A percentile compares a stretch with the other conserved stretches of the same genome.
These are phyloP conservation scores for Aspergillus sp. DNA, from an alignment of 2,329 filamentous ascomycete species.

Conservation along the genomic window DNA sequence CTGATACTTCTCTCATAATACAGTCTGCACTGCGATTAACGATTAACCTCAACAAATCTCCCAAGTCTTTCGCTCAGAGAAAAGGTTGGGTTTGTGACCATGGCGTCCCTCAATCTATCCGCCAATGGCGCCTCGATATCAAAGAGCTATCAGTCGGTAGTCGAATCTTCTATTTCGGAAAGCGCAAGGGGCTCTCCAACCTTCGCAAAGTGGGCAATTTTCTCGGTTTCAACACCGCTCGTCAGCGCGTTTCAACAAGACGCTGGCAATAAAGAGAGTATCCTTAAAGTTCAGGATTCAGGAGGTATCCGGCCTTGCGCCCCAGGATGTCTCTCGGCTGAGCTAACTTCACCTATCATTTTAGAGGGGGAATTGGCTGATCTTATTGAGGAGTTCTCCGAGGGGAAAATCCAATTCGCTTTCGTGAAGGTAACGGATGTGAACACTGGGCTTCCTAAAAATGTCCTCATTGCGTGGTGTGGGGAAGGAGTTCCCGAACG, in stretches of 20 bases:
- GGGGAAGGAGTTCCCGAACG: conserved; percentile 97
- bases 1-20: neutral
- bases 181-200: conserved; percentile 70
- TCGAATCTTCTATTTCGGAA: conserved; percentile 60
- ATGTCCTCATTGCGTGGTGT: conserved; percentile 92
- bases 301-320: conserved; percentile 61
- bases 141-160: conserved; percentile 71
- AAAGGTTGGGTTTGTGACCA: conserved; percentile 36
- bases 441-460: conserved; percentile 86
- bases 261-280: conserved; percentile 80
- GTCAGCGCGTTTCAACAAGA: conserved; percentile 88
- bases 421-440: conserved; percentile 96
- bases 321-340: neutral
- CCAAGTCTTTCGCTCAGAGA: neutral
- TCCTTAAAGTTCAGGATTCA: conserved; percentile 89
- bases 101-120: conserved; percentile 80
- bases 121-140: conserved; percentile 76
- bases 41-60: neutral
- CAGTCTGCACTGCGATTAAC: neutral
- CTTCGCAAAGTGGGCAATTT: conserved; percentile 89
- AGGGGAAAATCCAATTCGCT: conserved; percentile 94
- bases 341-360: conserved; percentile 19
- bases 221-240: conserved; percentile 87
- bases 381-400: conserved; percentile 92
- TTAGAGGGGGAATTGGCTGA: conserved; percentile 87